Evolutionary conservation across 1,139 yeast species (phyloP).

Genomic region (Hyphopichia burtonii): DNA sequence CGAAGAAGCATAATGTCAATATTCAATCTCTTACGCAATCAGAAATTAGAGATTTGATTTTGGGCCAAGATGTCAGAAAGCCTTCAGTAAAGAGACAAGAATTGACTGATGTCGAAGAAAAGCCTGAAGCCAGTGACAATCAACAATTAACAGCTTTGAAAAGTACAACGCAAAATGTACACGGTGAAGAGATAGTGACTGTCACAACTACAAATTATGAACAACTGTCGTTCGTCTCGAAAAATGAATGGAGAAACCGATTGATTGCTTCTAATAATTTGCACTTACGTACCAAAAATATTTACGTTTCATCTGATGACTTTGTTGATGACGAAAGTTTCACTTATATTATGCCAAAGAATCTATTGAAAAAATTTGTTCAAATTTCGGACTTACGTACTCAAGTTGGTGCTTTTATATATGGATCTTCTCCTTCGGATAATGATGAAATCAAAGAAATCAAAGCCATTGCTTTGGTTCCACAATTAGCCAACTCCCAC

Average conservation of each 20-base stretch:
- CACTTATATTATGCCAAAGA: constrained; percentile 81
- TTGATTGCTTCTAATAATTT: constrained; percentile 79
- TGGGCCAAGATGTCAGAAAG: constrained; percentile 91
- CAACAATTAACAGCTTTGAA: constrained; percentile 72
- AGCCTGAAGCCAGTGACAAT: constrained; percentile 28
- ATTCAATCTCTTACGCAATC: constrained; percentile 87
- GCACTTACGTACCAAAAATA: constrained; percentile 72
- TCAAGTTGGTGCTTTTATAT: constrained; percentile 80
- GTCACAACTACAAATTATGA: constrained; percentile 91
- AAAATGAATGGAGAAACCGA: constrained; percentile 87
- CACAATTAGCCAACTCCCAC: constrained; percentile 79
- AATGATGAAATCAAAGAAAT: constrained; percentile 76
- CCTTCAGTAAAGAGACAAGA: constrained; percentile 81
- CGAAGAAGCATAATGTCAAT: constrained; percentile 81
- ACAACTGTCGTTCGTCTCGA: constrained; percentile 77
- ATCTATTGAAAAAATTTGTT: constrained; percentile 72
- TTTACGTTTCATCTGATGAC: constrained; percentile 61
- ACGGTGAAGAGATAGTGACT: constrained; percentile 93
- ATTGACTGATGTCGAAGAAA: constrained; percentile 70
- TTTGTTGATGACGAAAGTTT: constrained; percentile 50
- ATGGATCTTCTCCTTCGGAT: constrained; percentile 73
- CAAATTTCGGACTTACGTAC: constrained; percentile 79
- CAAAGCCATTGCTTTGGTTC: constrained; percentile 72
- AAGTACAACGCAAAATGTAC: constrained; percentile 83
- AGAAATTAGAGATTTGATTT: constrained; percentile 88